Evolutionary conservation across 129 eudicot genomes (phyloP).

Genomic region (Tanacetum coccineum): DNA sequence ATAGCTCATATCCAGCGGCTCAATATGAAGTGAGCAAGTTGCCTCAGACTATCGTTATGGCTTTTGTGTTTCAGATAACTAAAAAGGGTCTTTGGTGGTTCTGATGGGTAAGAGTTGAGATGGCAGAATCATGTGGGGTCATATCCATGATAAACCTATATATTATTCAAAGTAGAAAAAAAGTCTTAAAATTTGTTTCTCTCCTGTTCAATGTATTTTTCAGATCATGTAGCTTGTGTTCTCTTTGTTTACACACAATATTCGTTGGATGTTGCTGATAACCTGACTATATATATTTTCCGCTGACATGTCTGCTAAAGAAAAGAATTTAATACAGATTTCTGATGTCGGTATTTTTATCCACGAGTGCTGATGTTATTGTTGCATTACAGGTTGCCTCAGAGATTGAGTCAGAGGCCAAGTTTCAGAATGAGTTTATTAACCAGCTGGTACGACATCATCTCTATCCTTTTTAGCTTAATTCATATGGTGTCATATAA

Average conservation of each 20-base stretch:
- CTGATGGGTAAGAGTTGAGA: background rate
- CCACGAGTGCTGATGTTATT: background rate
- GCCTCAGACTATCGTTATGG: background rate
- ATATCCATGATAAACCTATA: too few relatives aligned
- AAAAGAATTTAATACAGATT: background rate
- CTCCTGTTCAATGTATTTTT: too few relatives aligned
- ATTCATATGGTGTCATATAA: background rate
- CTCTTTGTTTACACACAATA: background rate
- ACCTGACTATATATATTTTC: background rate
- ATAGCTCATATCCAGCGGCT: too few relatives aligned
- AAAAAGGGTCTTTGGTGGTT: background rate
- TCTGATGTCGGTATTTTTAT: background rate
- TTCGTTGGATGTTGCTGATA: background rate
- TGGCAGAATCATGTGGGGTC: too few relatives aligned
- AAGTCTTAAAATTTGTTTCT: too few relatives aligned
- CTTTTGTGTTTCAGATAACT: background rate
- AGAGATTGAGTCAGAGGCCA: slow-evolving; percentile 88
- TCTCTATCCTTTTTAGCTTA: background rate
- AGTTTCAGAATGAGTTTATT: slow-evolving; percentile 81
- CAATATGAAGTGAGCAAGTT: too few relatives aligned
- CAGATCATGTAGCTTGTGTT: too few relatives aligned
- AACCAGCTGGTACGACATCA: slow-evolving; percentile 48
- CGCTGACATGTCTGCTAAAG: background rate
- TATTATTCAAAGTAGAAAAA: too few relatives aligned
- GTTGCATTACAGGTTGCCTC: slow-evolving; percentile 72